Conservation (phyloP, 441 rosid species). For the Corymbia calophylla region DNA sequence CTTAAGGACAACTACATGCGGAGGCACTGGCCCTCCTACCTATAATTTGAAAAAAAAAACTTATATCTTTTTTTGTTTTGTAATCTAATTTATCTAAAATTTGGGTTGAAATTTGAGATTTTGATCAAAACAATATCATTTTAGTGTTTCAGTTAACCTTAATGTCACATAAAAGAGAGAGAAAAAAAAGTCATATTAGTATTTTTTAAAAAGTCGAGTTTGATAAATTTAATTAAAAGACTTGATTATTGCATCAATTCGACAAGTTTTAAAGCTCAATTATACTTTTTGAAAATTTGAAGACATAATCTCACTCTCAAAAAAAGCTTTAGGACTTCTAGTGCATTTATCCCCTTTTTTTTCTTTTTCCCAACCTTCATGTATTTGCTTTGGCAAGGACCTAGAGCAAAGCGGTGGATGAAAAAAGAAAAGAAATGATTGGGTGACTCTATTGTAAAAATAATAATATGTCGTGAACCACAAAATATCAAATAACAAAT, state of each 20-base stretch:
- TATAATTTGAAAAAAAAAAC: rapidly evolving
- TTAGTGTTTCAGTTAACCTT: background rate
- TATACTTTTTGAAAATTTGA: rapidly evolving
- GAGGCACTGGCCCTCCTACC: rapidly evolving
- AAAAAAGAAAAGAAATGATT: background rate
- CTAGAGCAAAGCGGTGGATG: background rate
- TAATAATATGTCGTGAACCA: too few species aligned
- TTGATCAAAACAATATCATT: background rate
- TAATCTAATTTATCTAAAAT: background rate
- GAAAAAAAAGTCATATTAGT: background rate
- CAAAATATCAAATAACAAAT: too few species aligned
- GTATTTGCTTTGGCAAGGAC: background rate
- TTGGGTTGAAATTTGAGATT: background rate
- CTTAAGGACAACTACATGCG: rapidly evolving
- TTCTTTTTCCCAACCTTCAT: background rate
- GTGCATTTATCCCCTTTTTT: rapidly evolving
- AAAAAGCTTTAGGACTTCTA: rapidly evolving
- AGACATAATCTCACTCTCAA: rapidly evolving
- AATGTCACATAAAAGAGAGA: background rate
- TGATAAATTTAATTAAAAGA: background rate
- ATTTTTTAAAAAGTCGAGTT: background rate
- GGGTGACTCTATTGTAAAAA: too few species aligned
- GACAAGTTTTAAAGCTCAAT: rapidly evolving
- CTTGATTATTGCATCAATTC: background rate
- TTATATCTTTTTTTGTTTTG: background rate